Percentiles rank a stretch among this genome's conserved stretches.
Evolutionary conservation across 2,329 filamentous ascomycete species (phyloP).

Genomic region (Colletotrichum lini): DNA sequence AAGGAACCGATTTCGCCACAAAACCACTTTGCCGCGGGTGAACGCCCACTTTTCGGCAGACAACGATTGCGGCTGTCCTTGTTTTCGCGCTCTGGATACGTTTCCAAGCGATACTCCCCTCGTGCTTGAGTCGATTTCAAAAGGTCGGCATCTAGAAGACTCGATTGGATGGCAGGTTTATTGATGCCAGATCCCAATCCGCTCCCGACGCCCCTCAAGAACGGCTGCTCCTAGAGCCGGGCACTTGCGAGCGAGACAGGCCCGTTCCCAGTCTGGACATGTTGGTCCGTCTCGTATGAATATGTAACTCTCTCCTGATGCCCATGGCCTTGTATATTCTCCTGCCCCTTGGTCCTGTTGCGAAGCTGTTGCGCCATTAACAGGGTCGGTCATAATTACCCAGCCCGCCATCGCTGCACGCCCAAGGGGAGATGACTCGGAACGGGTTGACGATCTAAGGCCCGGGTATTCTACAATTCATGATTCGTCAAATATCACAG

Average conservation of each 20-base stretch:
- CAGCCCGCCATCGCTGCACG: constrained; percentile 5
- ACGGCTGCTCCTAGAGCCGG: constrained; percentile 28
- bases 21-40: constrained; percentile 4
- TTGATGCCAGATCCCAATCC: constrained; percentile 23
- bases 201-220: constrained; percentile 32
- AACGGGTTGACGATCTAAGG: not conserved
- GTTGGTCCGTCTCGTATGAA: not conserved
- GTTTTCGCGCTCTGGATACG: constrained; percentile 20
- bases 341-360: constrained; percentile 9
- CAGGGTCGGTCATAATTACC: constrained; percentile 14
- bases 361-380: constrained; percentile 32
- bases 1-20: constrained; percentile 22
- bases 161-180: constrained; percentile 29
- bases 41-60: not conserved
- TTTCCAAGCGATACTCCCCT: constrained; percentile 14
- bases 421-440: constrained; percentile 25
- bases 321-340: constrained; percentile 34
- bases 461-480: not conserved
- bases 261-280: constrained; percentile 23
- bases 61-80: not conserved
- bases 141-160: constrained; percentile 12
- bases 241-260: constrained; percentile 26
- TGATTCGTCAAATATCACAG: constrained; percentile 33
- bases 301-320: constrained; percentile 29
- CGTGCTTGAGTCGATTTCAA: constrained; percentile 19